phyloP scores from a whole-genome alignment of 2,329 filamentous ascomycete genomes.

The Grosmannia clavigera region DNA sequence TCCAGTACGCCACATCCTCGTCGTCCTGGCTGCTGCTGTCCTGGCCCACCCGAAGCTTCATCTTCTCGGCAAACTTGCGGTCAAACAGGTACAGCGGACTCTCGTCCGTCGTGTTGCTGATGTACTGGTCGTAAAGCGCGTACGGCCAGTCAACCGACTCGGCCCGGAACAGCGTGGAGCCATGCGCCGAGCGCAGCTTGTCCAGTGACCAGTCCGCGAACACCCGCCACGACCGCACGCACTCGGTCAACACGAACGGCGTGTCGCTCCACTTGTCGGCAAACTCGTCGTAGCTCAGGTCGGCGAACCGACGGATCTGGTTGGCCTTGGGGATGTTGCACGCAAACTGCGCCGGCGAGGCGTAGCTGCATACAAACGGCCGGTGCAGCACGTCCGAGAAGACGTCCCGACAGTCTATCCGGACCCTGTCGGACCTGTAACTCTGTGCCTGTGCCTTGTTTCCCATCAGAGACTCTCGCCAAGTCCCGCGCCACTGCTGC shows the following conservation, averaged over 20 bases:
- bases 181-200: slow-evolving; percentile 51
- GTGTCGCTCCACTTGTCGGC: slow-evolving; percentile 60
- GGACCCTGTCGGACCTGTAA: slow-evolving; percentile 29
- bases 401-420: slow-evolving; percentile 61
- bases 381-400: slow-evolving; percentile 86
- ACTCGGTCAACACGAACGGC: slow-evolving; percentile 77
- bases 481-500: slow-evolving; percentile 76
- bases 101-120: slow-evolving; percentile 69
- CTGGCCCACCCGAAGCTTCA: slow-evolving; percentile 52
- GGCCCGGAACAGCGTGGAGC: slow-evolving; percentile 62
- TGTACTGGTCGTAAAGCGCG: slow-evolving; percentile 69
- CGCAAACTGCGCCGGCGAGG: slow-evolving; percentile 53
- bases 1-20: slow-evolving; percentile 50
- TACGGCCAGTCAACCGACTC: slow-evolving; percentile 92
- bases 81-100: slow-evolving; percentile 91
- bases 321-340: slow-evolving; percentile 61
- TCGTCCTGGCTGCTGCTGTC: slow-evolving; percentile 22
- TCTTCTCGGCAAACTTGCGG: slow-evolving; percentile 74
- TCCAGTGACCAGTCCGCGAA: slow-evolving; percentile 62
- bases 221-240: slow-evolving; percentile 71
- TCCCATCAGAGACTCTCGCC: slow-evolving; percentile 65
- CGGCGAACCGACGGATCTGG: slow-evolving; percentile 54
- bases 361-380: slow-evolving; percentile 79
- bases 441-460: slow-evolving; percentile 23
- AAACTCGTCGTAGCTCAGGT: slow-evolving; percentile 64